Conservation (phyloP, 2,329 filamentous ascomycete species). For the Fusarium tricinctum region DNA sequence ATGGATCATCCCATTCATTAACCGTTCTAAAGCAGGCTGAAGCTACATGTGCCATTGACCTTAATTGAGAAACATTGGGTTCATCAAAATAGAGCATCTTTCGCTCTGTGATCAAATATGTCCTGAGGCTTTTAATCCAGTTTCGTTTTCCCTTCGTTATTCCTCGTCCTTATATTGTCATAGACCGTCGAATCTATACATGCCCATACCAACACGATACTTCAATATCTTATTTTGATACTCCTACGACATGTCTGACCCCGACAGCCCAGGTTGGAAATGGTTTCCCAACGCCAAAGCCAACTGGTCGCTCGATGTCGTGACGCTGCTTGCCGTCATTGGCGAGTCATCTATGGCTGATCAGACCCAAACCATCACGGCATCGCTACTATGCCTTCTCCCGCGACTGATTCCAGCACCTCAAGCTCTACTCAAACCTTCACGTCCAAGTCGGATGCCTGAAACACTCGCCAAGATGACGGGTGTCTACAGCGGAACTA, state of each 20-base stretch:
- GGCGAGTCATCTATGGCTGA: conserved; percentile 71
- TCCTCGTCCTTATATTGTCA: neutral
- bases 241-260: conserved; percentile 45
- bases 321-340: conserved; percentile 73
- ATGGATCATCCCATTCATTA: conserved; percentile 8
- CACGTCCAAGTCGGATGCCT: conserved; percentile 68
- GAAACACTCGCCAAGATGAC: conserved; percentile 67
- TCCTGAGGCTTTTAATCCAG: neutral
- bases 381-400: conserved; percentile 69
- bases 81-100: neutral
- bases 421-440: conserved; percentile 71
- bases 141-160: neutral
- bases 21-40: conserved; percentile 10
- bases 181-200: neutral
- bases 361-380: conserved; percentile 70
- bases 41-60: conserved; percentile 1
- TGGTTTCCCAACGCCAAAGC: conserved; percentile 61
- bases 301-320: conserved; percentile 71
- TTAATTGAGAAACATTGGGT: neutral
- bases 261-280: conserved; percentile 50
- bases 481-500: conserved; percentile 70
- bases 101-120: conserved; percentile 1
- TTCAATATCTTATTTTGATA: neutral
- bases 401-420: conserved; percentile 74
- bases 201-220: neutral